A percentile compares a stretch with the other conserved stretches of the same genome.
These are phyloP conservation scores for Cantharellus anzutake DNA, from an alignment of 768 basidiomycete genomes.

Conservation along the genomic window DNA sequence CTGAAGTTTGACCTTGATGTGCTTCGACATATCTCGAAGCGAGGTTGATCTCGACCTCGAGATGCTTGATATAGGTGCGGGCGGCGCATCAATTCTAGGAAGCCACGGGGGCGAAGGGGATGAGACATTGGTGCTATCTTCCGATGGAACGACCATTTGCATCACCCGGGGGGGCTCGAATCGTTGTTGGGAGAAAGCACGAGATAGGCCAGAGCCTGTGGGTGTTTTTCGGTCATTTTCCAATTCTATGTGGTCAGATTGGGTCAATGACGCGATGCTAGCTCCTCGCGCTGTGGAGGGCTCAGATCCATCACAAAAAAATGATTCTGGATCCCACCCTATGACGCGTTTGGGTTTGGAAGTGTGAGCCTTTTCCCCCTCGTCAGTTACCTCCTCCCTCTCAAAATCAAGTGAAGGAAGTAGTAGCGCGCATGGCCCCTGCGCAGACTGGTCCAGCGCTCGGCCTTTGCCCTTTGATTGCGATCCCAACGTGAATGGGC, in stretches of 20 bases:
- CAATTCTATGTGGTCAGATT: background rate
- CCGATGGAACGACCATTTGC: background rate
- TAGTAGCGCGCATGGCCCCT: background rate
- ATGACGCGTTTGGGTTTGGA: background rate
- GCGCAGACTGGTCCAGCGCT: background rate
- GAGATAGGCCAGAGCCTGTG: background rate
- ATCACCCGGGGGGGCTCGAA: background rate
- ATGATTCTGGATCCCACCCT: background rate
- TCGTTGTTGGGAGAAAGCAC: background rate
- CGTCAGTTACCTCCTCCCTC: background rate
- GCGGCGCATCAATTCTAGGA: no score
- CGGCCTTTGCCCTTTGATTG: background rate
- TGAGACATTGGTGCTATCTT: no score
- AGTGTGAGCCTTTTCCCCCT: background rate
- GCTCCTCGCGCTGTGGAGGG: background rate
- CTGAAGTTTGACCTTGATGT: background rate
- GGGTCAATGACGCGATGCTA: background rate
- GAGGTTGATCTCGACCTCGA: background rate
- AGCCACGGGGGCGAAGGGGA: no score
- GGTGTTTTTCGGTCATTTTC: no score
- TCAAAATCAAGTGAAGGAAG: background rate
- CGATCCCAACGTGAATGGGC: background rate
- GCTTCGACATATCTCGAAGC: background rate
- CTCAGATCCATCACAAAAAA: background rate
- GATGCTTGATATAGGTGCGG: background rate